Evolutionary conservation across 179 eudicot genomes (phyloP).

Genomic region (Camellia oleifera): DNA sequence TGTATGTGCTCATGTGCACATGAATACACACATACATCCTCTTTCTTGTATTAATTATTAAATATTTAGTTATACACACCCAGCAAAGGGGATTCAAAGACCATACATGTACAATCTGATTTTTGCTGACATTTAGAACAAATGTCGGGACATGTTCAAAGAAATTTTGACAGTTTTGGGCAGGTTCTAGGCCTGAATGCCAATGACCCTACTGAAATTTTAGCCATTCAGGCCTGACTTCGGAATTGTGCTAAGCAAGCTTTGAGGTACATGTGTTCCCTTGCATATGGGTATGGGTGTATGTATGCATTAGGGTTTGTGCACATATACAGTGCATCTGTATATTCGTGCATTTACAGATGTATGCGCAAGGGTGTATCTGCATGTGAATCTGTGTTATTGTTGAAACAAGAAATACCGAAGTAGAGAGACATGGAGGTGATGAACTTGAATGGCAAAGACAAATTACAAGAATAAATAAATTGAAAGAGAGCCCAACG

Average conservation of each 20-base stretch:
- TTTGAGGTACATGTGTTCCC: too few relatives aligned
- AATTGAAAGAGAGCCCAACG: not conserved
- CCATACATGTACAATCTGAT: not conserved
- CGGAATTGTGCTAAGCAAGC: not conserved
- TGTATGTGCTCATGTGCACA: too few relatives aligned
- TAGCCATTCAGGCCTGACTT: not conserved
- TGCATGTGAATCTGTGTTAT: not conserved
- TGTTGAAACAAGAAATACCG: not conserved
- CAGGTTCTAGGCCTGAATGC: not conserved
- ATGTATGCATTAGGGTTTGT: not conserved
- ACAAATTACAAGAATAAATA: not conserved
- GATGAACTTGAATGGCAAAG: not conserved
- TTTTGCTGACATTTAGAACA: not conserved
- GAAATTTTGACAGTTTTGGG: not conserved
- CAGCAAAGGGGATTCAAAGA: not conserved
- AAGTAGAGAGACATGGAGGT: not conserved
- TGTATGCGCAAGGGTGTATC: not conserved
- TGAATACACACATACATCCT: too few relatives aligned
- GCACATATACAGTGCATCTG: not conserved
- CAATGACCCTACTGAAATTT: not conserved
- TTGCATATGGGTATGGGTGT: not conserved
- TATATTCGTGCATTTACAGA: not conserved
- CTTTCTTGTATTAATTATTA: not conserved
- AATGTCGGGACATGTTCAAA: not conserved
- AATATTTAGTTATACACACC: not conserved